Evolutionary conservation across 306 rosid species (phyloP), one percentile per base, ranked within the genome.

Genomic region (Vigna reflexopilosa): DNA sequence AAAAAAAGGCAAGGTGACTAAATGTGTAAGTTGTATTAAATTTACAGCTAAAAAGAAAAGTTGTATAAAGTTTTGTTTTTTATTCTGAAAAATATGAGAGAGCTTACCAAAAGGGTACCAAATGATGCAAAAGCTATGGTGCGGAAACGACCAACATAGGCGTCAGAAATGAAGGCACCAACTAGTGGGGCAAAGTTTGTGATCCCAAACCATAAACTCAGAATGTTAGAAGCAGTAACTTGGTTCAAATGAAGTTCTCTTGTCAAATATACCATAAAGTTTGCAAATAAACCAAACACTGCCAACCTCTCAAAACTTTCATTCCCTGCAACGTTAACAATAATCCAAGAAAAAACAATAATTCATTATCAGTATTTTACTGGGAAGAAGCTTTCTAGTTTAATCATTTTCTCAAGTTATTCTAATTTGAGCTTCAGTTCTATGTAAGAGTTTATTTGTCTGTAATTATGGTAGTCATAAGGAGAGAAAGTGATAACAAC

Each of bases 271-370:
- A 94, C 97, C 93, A 88, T 89, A 9, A 94, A 92, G 58, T 94
- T 94, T 0, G 93, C 90, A n/a, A 88, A 3, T 61, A 94, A 22
- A 0, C 98, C 98, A 78, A 87, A 83, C 2, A 77, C 9, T 1
- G 98, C 97, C 89, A 94, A 51, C 77, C 97, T 87, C 83, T 94
- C 97, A 67, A 89, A 88, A 16, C 96, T 89, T 83, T 93, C 98
- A 82, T 91, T 93, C 73, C 91, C 97, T 93, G 89, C 50, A 51
- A 28, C 0, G 0, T 47, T 34, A n/a, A 81, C 17, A 22, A 28
- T 51, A 72, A 15, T 44, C 28, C 9, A 11, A 40, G 6, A 51
- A 67, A 13, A 1, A 36, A 30, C 11, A 58, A 0, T 32, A 20
- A 57, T 7, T 14, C 15, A 13, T 59, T 0, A 10, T 9, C 28